These are phyloP conservation scores for Tulasnella sp. DNA, from an alignment of 768 basidiomycete species.

Conservation along the genomic window DNA sequence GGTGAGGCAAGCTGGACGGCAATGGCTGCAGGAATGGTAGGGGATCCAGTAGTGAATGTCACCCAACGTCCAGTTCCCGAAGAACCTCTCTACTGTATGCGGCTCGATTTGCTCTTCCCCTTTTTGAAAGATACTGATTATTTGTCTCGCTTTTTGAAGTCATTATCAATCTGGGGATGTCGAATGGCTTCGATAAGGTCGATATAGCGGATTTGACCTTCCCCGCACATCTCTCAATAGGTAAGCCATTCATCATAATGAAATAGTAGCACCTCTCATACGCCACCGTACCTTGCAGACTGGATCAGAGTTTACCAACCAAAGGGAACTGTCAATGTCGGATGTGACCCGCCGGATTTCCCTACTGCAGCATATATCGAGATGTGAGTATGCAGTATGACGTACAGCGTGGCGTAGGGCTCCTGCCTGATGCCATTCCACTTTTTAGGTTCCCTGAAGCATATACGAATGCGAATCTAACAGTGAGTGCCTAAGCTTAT, in stretches of 20 bases:
- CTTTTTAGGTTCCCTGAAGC: constrained; percentile 42
- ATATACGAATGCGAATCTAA: constrained; percentile 73
- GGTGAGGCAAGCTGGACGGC: constrained; percentile 58
- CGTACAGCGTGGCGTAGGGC: too few species aligned
- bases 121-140: background rate
- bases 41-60: constrained; percentile 51
- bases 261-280: constrained; percentile 22
- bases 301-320: constrained; percentile 89
- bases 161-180: constrained; percentile 78
- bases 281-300: constrained; percentile 64
- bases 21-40: constrained; percentile 47
- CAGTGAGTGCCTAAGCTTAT: constrained; percentile 22
- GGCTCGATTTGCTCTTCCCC: background rate
- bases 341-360: constrained; percentile 68
- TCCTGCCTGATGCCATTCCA: background rate
- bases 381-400: constrained; percentile 30
- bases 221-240: background rate
- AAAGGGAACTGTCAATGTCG: constrained; percentile 54
- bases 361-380: constrained; percentile 80
- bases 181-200: constrained; percentile 62
- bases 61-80: constrained; percentile 58
- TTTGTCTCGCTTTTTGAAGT: constrained; percentile 34
- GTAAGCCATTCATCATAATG: background rate
- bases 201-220: background rate
- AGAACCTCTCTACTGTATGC: constrained; percentile 60